Evolutionary conservation across 345 rosid genomes (phyloP), one percentile per base, ranked within the genome.

Genomic region (Sonneratia caseolaris): DNA sequence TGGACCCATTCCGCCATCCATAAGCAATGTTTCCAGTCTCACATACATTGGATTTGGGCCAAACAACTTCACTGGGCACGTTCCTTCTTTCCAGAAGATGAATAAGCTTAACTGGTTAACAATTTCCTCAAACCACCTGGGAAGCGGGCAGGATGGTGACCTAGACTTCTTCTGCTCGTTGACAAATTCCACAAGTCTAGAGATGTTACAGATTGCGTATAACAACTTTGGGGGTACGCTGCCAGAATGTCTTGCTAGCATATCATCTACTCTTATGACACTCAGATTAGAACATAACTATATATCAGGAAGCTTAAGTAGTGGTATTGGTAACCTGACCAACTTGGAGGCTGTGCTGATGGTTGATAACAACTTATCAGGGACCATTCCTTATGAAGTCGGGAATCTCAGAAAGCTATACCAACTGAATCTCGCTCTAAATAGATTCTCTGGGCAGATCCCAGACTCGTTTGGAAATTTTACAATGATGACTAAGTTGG

Each of bases 391-490:
- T 7, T 35, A 37, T 0, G n/a, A 62, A 1, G 35, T 76, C 53
- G 81, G 76, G 11, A 76, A 38, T 21, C 68, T 78, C 76, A 49
- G 9, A n/a, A 74, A 18, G 68, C 78, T 9, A 35, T 5, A 8
- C 12, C 3, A 1, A 9, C 7, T 73, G 47, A 11, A 7, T 0
- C 38, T 81, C 5, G n/a, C 21, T 15, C 12, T 38, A 22, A 75
- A 73, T 53, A 64, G 38, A 7, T 24, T 81, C 9, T 42, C 71
- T 0, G 81, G 84, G 5, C 53, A 51, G 2, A 49, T 74, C 24
- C 81, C 82, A 64, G 35, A 65, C 7, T 84, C 75, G 5, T 16
- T 83, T n/a, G 71, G 68, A 1, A 80, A 82, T 42, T 36, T 53
- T 3, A 73, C 75, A 14, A 21, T 38, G 13, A 32, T 77, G 48